These are phyloP conservation scores for Kwoniella dendrophila DNA, from an alignment of 768 basidiomycete genomes.

Conservation along the genomic window DNA sequence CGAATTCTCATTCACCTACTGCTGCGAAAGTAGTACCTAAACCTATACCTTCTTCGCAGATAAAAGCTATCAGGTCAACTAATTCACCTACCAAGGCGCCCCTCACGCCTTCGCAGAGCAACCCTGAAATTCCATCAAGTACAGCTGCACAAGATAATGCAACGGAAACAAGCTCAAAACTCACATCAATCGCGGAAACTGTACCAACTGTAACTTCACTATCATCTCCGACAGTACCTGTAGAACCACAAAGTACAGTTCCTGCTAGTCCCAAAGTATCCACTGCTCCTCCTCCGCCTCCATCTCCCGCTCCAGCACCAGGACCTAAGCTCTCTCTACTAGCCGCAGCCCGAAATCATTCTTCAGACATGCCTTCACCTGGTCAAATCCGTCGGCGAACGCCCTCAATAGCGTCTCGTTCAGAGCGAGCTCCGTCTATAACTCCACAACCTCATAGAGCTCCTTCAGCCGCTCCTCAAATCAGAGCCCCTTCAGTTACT, in stretches of 20 bases:
- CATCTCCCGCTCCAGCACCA: neutral
- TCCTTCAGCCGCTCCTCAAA: slow-evolving; percentile 5
- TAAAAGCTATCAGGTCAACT: slow-evolving; percentile 4
- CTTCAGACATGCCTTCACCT: slow-evolving; percentile 13
- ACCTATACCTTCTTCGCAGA: slow-evolving; percentile 18
- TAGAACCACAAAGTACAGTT: neutral
- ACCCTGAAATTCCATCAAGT: neutral
- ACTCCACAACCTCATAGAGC: slow-evolving; percentile 17
- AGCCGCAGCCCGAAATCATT: slow-evolving; percentile 16
- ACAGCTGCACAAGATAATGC: neutral
- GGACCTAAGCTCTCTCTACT: slow-evolving; percentile 11
- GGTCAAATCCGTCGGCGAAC: slow-evolving; percentile 20
- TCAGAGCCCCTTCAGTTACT: slow-evolving; percentile 12
- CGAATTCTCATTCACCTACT: neutral
- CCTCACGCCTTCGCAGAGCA: neutral
- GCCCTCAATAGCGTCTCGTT: slow-evolving; percentile 17
- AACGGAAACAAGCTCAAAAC: neutral
- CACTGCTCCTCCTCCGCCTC: neutral
- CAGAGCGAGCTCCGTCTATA: slow-evolving; percentile 13
- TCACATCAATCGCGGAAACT: neutral
- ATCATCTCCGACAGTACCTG: neutral
- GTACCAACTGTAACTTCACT: neutral
- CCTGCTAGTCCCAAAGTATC: neutral
- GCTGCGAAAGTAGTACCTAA: neutral
- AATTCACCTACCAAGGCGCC: neutral